Evolutionary conservation across 2,329 filamentous ascomycete genomes (phyloP).

Genomic region (Tolypocladium album): DNA sequence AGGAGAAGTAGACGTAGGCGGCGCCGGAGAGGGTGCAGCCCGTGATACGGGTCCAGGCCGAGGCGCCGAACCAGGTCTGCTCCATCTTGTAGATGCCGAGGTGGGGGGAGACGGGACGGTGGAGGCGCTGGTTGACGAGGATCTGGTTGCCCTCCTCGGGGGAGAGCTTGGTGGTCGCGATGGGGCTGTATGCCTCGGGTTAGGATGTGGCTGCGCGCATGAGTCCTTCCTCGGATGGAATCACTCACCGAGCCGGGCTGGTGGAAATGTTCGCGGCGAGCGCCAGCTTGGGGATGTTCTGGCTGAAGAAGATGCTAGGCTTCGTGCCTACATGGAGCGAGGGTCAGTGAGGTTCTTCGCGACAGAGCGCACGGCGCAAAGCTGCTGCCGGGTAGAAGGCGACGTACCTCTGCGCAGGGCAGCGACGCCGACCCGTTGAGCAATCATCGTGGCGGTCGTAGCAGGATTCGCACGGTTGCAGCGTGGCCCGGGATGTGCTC

Average conservation of each 20-base stretch:
- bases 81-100: constrained; percentile 76
- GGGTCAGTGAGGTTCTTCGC: constrained; percentile 9
- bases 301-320: constrained; percentile 33
- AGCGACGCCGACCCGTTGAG: constrained; percentile 46
- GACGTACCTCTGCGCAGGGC: constrained; percentile 47
- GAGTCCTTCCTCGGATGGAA: neutral
- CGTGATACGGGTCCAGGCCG: constrained; percentile 72
- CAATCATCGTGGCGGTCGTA: constrained; percentile 34
- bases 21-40: constrained; percentile 59
- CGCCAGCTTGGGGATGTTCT: constrained; percentile 35
- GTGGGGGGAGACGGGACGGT: constrained; percentile 77
- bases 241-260: constrained; percentile 35
- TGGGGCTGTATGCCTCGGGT: constrained; percentile 25
- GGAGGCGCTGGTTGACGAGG: constrained; percentile 69
- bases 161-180: constrained; percentile 48
- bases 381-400: neutral
- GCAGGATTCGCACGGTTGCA: neutral
- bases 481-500: neutral
- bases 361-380: neutral
- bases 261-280: constrained; percentile 29
- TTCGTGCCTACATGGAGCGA: constrained; percentile 23
- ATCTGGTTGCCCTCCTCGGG: constrained; percentile 46
- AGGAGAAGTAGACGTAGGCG: constrained; percentile 69
- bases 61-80: constrained; percentile 73
- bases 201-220: neutral